phyloP scores from a whole-genome alignment of 805 yeast species.

The Lipomyces mesembrius region DNA sequence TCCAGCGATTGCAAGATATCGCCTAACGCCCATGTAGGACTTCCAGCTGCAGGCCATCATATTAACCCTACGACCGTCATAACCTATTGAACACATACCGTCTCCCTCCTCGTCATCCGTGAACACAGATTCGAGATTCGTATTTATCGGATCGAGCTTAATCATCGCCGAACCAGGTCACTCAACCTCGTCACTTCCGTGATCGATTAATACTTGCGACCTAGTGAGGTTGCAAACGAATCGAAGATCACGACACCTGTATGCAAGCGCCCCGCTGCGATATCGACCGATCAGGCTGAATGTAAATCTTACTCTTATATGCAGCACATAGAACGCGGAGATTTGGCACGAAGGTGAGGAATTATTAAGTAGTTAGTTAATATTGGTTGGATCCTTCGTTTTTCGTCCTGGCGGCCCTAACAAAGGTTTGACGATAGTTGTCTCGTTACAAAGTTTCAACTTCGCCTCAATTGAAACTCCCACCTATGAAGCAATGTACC shows the following conservation, averaged over 20 bases:
- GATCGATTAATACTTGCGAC: neutral
- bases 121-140: conserved; percentile 16
- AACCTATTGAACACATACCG: conserved; percentile 9
- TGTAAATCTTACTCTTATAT: neutral
- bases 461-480: no score
- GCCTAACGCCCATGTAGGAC: conserved; percentile 66
- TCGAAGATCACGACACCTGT: neutral
- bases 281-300: neutral
- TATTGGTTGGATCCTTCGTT: no score
- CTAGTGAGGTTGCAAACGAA: neutral
- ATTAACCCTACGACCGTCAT: neutral
- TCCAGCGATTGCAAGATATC: conserved; percentile 65
- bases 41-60: conserved; percentile 34
- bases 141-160: conserved; percentile 30
- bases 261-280: neutral
- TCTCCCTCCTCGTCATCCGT: conserved; percentile 20
- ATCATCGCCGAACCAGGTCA: conserved; percentile 13
- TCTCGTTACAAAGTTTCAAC: no score
- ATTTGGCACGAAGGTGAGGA: neutral
- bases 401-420: no score
- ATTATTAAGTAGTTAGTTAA: neutral
- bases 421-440: no score
- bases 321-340: neutral
- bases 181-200: neutral
- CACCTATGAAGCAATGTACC: no score